These are phyloP conservation scores for Oryza longistaminata DNA, from an alignment of 176 grass and related monocot species.

Conservation along the genomic window DNA sequence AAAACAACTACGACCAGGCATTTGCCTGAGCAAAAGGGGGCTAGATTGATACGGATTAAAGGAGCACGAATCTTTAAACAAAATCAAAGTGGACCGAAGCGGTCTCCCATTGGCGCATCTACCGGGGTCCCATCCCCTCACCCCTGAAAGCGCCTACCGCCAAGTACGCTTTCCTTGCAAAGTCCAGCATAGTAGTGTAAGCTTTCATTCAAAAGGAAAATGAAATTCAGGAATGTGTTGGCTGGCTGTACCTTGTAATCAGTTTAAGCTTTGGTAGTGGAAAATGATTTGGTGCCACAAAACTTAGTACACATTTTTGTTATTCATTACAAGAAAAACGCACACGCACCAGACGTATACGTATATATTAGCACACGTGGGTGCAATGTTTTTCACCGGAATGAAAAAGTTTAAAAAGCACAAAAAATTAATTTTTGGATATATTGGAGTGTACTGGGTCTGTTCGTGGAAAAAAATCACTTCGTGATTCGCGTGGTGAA, in stretches of 20 bases:
- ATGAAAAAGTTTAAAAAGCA: too few species aligned
- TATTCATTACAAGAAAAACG: too few species aligned
- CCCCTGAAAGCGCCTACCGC: background rate
- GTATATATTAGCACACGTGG: too few species aligned
- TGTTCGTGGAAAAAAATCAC: too few species aligned
- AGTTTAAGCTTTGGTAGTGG: background rate
- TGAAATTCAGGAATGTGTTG: background rate
- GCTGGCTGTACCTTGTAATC: background rate
- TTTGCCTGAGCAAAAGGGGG: background rate
- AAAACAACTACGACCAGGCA: slow-evolving; percentile 9
- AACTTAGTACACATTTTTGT: too few species aligned
- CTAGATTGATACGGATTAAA: slow-evolving; percentile 18
- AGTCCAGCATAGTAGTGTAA: background rate
- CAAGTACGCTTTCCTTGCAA: slow-evolving; percentile 20
- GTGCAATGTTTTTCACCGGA: too few species aligned
- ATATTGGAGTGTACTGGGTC: too few species aligned
- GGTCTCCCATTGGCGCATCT: slow-evolving; percentile 27
- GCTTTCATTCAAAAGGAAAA: background rate
- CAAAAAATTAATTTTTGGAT: too few species aligned
- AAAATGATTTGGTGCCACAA: too few species aligned
- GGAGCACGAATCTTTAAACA: slow-evolving; percentile 29
- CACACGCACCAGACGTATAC: too few species aligned
- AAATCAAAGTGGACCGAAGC: slow-evolving; percentile 31
- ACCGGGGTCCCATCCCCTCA: background rate
- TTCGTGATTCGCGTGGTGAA: too few species aligned